Evolutionary conservation across 352 stramenopile species (phyloP), one percentile per base, ranked within the genome.

Genomic region (Pythium aristosporum): DNA sequence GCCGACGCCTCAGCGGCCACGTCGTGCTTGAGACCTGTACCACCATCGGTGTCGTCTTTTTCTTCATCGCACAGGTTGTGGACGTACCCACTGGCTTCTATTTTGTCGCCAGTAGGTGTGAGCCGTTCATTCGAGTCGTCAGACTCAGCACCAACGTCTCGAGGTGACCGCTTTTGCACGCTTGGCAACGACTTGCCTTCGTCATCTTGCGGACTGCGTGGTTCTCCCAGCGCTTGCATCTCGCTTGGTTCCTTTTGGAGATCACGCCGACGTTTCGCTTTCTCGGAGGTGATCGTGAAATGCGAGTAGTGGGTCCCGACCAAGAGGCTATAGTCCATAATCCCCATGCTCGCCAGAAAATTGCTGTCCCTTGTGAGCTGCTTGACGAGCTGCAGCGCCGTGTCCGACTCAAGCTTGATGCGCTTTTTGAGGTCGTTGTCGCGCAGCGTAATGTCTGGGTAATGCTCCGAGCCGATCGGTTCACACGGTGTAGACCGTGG

Each of bases 301-400:
- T 92, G 74, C 32, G 75, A 88, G 65, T 95, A 91, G 64, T 97
- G 90, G 9, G 90, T 82, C 5, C 89, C 89, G 20, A 97, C 82
- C 0, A 97, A 71, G 30, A 97, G 75, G 61, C 80, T 93, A 63
- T 97, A 97, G 72, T 97, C 90, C 89, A 97, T 97, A 72, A 97
- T 96, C 11, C 88, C 88, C 28, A 85, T 72, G 34, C 82, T 89
- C 16, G 80, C 82, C 28, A 96, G 75, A 50, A 91, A 96, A 59
- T 96, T 83, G 65, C 80, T 93, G 56, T 96, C 87, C 6, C 87
- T 74, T 9, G 79, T 88, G 28, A 96, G 80, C 56, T 94, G 85
- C 73, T 91, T 92, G 6, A 93, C 73, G 23, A 96, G 69, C 41
- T 79, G 75, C 44, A 68, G 30, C 5, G 85, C 82, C 0, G 72